Evolutionary conservation across 495 filamentous ascomycete genomes (phyloP), one percentile per base, ranked within the genome.

Genomic region (Stereocaulon alpinum): DNA sequence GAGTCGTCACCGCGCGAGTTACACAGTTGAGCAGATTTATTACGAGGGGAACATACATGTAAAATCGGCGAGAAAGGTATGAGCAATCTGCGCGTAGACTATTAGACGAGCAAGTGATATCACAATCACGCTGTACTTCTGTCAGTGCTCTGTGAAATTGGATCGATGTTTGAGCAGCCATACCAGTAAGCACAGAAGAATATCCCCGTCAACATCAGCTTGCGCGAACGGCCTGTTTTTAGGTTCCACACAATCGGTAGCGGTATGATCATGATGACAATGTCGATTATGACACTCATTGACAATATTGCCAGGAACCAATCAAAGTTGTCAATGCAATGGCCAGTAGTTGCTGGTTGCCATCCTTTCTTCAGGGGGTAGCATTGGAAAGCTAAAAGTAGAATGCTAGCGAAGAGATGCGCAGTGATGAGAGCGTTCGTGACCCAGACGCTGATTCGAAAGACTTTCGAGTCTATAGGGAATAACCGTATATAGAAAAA

Each of bases 171-270:
- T 5, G 6, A 17, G 34, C 34, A 37, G 34, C 34, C 54, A n/a
- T 22, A 56, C 41, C 41, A 56, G 29, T 56, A 56, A 29, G 40
- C 54, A 10, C 54, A 56, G 17, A 56, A 44, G 41, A 56, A 56
- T 12, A 56, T 29, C 1, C 54, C 42, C 0, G 17, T 45, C 54
- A 56, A 17, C 10, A 56, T 18, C 14, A 56, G 24, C 18, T 47
- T 56, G 9, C 54, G 40, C 7, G 15, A 12, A 18, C 41, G 40
- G 12, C 41, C 20, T n/a, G 20, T 20, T 9, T 56, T 40, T n/a
- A 56, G 9, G 6, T 12, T 56, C 54, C 54, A 56, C 29, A 56
- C 22, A 30, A 37, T 41, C 2, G 54, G 54, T 30, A 56, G 0
- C 11, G 54, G 54, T 6, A 56, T 12, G 2, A 56, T 11, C 54